Conservation (phyloP, 148 eudicot genomes). For the Camellia lanceoleosa region DNA sequence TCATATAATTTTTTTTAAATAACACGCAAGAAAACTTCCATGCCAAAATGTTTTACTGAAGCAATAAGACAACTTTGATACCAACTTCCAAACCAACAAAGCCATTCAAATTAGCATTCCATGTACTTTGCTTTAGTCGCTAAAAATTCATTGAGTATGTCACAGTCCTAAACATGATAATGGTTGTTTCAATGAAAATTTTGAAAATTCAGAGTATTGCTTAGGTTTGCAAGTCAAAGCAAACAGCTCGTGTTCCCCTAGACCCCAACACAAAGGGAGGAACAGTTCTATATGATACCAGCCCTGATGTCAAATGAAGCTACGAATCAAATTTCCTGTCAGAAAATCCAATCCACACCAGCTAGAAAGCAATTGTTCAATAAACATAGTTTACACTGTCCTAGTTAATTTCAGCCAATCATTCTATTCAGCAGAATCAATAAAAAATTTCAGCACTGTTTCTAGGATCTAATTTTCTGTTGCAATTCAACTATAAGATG, state of each 20-base stretch:
- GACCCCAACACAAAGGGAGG: not conserved
- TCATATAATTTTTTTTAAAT: too few species aligned
- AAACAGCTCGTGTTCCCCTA: not conserved
- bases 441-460: too few species aligned
- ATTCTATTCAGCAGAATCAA: not conserved
- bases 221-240: not conserved
- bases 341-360: not conserved
- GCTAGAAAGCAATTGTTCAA: not conserved
- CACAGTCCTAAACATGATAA: not conserved
- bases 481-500: not conserved
- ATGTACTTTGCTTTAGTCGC: not conserved
- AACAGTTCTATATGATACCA: not conserved
- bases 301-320: not conserved
- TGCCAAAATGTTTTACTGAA: not conserved
- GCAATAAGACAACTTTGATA: not conserved
- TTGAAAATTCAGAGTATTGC: not conserved
- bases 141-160: not conserved
- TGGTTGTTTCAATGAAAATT: not conserved
- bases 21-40: too few species aligned
- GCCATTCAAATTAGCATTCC: not conserved
- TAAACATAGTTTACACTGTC: not conserved
- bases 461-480: not conserved
- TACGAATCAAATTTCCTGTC: not conserved
- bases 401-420: not conserved
- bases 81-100: conserved; percentile 10